phyloP scores from a whole-genome alignment of 768 basidiomycete species.

The Pisolithus microcarpus region DNA sequence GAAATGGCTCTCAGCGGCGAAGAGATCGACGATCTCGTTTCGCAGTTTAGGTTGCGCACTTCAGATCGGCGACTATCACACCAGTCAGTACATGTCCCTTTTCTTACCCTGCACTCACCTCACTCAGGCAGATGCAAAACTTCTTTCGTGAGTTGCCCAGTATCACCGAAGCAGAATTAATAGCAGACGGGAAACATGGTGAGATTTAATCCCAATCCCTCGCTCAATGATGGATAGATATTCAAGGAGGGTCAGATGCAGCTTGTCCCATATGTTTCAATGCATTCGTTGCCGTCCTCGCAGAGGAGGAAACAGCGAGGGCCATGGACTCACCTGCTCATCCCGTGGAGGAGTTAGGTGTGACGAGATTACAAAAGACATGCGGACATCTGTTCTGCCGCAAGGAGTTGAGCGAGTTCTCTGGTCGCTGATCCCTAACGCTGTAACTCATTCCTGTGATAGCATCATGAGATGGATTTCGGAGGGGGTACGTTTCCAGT shows the following conservation, averaged over 20 bases:
- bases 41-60: conserved; percentile 20
- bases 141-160: conserved; percentile 42
- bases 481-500: conserved; percentile 40
- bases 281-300: conserved; percentile 56
- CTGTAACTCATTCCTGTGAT: conserved; percentile 12
- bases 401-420: conserved; percentile 53
- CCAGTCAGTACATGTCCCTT: conserved; percentile 14
- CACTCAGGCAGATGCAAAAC: conserved; percentile 28
- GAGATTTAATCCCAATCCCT: too few species aligned
- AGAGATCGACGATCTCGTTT: conserved; percentile 25
- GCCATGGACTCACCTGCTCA: conserved; percentile 78
- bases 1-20: conserved; percentile 14
- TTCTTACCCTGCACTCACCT: conserved; percentile 6
- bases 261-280: conserved; percentile 72
- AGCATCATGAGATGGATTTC: conserved; percentile 62
- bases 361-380: conserved; percentile 50
- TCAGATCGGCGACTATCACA: conserved; percentile 19
- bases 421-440: conserved; percentile 2
- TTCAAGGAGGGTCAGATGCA: conserved; percentile 41
- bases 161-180: conserved; percentile 44
- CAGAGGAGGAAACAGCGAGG: conserved; percentile 66
- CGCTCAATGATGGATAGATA: not conserved
- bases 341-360: conserved; percentile 60
- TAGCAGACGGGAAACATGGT: conserved; percentile 43
- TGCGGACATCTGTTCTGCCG: conserved; percentile 75